Percentiles rank a stretch among this genome's conserved stretches.
These are phyloP conservation scores for Discostella stelligera DNA, from an alignment of 352 stramenopile species.

Conservation along the genomic window DNA sequence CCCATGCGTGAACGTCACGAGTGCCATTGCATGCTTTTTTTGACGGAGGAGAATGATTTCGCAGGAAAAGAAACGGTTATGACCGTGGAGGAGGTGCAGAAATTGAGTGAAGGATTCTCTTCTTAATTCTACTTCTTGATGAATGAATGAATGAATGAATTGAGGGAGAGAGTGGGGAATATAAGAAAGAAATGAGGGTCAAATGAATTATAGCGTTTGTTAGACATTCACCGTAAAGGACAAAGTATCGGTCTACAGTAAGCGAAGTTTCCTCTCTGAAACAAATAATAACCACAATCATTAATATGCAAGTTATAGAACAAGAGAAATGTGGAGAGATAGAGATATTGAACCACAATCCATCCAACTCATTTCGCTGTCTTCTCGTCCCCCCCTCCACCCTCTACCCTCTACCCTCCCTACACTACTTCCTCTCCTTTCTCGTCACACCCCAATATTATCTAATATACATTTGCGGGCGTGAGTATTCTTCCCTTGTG, in stretches of 20 bases:
- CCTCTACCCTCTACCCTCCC: neutral
- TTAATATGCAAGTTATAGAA: neutral
- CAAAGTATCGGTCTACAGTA: neutral
- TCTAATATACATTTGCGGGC: neutral
- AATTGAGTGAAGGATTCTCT: constrained; percentile 39
- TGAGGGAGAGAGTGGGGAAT: neutral
- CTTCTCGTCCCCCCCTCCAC: neutral
- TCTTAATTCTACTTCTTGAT: neutral
- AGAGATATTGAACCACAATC: neutral
- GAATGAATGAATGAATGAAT: neutral
- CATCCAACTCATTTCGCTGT: neutral
- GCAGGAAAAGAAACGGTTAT: constrained; percentile 58
- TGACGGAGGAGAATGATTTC: constrained; percentile 83
- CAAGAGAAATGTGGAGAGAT: neutral
- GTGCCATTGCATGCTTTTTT: constrained; percentile 84
- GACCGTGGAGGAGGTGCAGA: constrained; percentile 53
- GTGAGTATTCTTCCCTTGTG: too few species aligned
- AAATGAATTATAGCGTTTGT: too few species aligned
- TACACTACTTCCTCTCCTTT: neutral
- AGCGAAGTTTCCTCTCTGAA: neutral
- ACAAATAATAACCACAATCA: neutral
- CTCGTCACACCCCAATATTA: neutral
- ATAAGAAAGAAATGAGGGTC: neutral
- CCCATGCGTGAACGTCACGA: constrained; percentile 82
- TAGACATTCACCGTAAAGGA: neutral